Percentiles rank a stretch among this genome's conserved stretches.
Conservation (phyloP, 306 rosid species). For the Elaeagnus macrophylla region DNA sequence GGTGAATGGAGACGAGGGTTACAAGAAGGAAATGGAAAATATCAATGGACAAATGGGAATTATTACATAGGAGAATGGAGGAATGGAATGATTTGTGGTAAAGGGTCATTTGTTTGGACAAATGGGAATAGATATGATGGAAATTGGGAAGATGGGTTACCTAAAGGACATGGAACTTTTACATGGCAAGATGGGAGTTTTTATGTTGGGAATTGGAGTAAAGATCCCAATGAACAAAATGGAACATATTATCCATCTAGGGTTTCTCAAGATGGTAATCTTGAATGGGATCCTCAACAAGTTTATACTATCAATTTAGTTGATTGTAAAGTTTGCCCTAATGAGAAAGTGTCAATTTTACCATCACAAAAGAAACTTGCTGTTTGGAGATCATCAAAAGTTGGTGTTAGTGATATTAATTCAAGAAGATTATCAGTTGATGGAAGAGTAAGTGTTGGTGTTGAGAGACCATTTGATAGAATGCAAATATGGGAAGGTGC, state of each 20-base stretch:
- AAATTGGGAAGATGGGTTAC: constrained; percentile 62
- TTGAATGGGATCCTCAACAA: constrained; percentile 69
- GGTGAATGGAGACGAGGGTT: constrained; percentile 69
- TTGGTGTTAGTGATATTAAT: constrained; percentile 25
- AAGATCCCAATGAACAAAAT: constrained; percentile 44
- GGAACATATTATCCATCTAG: constrained; percentile 48
- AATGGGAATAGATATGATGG: constrained; percentile 74
- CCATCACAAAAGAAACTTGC: constrained; percentile 91
- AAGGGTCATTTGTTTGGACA: constrained; percentile 55
- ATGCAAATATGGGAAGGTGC: constrained; percentile 52
- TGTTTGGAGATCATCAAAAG: constrained; percentile 59
- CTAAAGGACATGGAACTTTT: constrained; percentile 63
- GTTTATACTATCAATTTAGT: constrained; percentile 41
- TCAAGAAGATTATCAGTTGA: constrained; percentile 67
- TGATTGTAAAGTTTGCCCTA: constrained; percentile 38
- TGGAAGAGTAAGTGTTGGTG: constrained; percentile 54
- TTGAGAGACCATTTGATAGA: constrained; percentile 57
- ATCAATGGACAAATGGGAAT: constrained; percentile 66
- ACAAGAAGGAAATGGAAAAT: constrained; percentile 71
- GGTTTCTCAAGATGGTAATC: constrained; percentile 31
- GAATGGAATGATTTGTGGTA: constrained; percentile 63
- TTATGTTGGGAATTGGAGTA: constrained; percentile 64
- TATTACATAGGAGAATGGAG: constrained; percentile 75
- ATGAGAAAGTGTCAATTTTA: constrained; percentile 57
- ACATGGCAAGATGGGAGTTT: constrained; percentile 66